Base-by-base conservation (phyloP, 192 early-diverging fungal genomes). In the Coemansia sp. region DNA sequence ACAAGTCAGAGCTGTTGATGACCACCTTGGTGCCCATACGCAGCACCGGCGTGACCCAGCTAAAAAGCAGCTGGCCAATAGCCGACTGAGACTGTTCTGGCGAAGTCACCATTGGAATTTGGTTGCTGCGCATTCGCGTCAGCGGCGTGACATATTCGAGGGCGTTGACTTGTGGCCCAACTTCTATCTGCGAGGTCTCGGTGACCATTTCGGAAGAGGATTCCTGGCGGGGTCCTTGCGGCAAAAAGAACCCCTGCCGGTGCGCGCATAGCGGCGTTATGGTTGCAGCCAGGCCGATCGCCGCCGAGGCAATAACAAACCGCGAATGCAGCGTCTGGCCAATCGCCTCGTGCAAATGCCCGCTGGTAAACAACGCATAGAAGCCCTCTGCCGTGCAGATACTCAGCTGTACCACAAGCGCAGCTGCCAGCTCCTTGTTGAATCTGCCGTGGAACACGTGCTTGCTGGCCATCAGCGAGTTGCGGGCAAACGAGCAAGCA, bases 31-130 rank as follows among this genome's bases (percentile, higher is more conserved):
- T 80, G 34, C 80, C 87, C 15, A 81, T 62, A 3, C 80, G 64
- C 57, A 93, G 74, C 5, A 93, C 56, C 8, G 80, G 66, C 54
- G 83, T 87, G 15, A 86, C 67, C 81, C 85, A 87, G 36, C 60
- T 46, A 58, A 88, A 91, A 7, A 47, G 34, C 43, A 76, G 52
- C 17, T 39, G 46, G 10, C 46, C 66, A 2, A 76, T 20, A 0
- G 60, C n/a, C 54, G 72, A 76, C 14, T 58, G 37, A 15, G 46
- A 34, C n/a, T 38, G 23, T 51, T 76, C 66, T 3, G 72, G 72
- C 34, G 72, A 61, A n/a, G 12, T 15, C 11, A 58, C 66, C 51
- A 65, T 11, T 7, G 72, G 72, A 3, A 55, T 51, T 16, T 69
- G 58, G 2, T 69, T 58, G 12, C 44, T 17, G 5, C 56, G 47